Base-by-base conservation (phyloP, 495 filamentous ascomycete genomes). In the Hyaloscypha bicolor region DNA sequence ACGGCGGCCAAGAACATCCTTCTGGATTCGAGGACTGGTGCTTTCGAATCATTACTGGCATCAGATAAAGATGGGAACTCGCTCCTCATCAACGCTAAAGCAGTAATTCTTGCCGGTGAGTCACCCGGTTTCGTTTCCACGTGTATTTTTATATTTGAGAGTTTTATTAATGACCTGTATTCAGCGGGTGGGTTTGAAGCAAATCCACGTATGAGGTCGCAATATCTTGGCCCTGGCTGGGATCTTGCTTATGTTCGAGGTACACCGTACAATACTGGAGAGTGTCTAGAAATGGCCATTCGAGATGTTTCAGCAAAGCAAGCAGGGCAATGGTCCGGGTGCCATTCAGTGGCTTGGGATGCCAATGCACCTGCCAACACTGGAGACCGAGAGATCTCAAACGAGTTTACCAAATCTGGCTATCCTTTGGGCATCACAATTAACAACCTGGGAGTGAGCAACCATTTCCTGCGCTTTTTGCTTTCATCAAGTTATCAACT, bases 401-500 rank as follows among this genome's bases (percentile, higher is more conserved):
- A 90, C 62, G 80, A 87, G 73, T 90, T 82, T 71, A 90, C 88
- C 6, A 90, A 89, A 67, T 85, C 81, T 19, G 88, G 88, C 4
- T 90, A 90, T 64, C 88, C 88, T 3, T 76, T 90, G 0, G 88
- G 87, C 1, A 62, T 90, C 5, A 89, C 88, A 84, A 58, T 90
- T 14, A 90, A 90, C 63, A 59, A 73, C 0, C 69, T 82, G 1
- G 88, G 88, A 1, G 51, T 53, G 19, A 53, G 51, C 5, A 21
- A 21, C 25, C 25, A 25, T 25, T 25, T 25, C 25, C 25, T 25
- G 25, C 25, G 25, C 25, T 25, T 25, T 25, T 25, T 25, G 25
- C 25, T 25, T 25, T 25, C 2, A 25, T 2, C 25, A 25, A 25
- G 25, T 25, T 25, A 25, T 25, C 25, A 25, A 25, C 25, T 25